Evolutionary conservation across 345 rosid species (phyloP).

Genomic region (Eucalyptus regnans): DNA sequence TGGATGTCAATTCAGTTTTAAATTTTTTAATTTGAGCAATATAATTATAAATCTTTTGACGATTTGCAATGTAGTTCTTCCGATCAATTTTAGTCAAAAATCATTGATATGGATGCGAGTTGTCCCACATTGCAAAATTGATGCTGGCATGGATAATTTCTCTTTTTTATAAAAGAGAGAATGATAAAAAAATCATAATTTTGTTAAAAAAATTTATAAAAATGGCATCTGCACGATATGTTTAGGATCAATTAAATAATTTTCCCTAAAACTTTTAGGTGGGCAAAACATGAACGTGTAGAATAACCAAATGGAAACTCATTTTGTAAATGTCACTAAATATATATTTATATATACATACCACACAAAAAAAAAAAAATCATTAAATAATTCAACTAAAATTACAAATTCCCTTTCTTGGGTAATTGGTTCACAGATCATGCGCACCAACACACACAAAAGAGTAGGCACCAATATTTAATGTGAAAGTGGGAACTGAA

Average conservation of each 20-base stretch:
- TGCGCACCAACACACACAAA: not conserved
- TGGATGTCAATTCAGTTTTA: rapidly evolving
- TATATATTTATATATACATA: not conserved
- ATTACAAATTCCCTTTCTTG: not conserved
- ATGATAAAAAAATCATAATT: not conserved
- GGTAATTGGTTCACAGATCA: not conserved
- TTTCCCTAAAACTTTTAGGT: not conserved
- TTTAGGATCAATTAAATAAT: not conserved
- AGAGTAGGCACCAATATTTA: not conserved
- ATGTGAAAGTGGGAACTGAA: not conserved
- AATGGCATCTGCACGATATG: not conserved
- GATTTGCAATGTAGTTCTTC: not conserved
- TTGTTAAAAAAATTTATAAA: too few species aligned
- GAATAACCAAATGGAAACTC: not conserved
- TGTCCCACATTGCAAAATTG: rapidly evolving
- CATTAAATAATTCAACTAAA: not conserved
- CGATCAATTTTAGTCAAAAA: rapidly evolving
- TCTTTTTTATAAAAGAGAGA: too few species aligned
- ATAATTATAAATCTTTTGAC: rapidly evolving
- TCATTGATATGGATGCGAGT: rapidly evolving
- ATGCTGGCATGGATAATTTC: rapidly evolving
- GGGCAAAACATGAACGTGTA: not conserved
- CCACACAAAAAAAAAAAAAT: rapidly evolving
- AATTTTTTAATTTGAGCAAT: not conserved
- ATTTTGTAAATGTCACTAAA: not conserved